Conservation (phyloP, 441 rosid genomes). For the Daphne laureola region DNA sequence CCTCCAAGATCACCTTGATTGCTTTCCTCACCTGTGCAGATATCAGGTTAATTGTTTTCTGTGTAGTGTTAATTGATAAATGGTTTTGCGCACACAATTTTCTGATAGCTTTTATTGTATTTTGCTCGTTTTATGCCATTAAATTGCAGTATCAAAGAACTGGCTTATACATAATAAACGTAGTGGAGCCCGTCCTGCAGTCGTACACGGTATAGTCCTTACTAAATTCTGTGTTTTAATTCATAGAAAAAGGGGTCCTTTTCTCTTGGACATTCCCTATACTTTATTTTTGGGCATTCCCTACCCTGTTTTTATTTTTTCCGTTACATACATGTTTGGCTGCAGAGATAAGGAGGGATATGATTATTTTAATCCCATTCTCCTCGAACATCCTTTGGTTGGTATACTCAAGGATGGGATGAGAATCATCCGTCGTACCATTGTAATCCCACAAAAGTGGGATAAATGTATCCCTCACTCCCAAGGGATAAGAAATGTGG, state of each 20-base stretch:
- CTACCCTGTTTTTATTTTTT: too few species aligned
- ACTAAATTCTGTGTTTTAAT: slow-evolving; percentile 12
- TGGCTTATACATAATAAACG: slow-evolving; percentile 66
- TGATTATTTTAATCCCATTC: too few species aligned
- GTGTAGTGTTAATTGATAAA: not conserved
- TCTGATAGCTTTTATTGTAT: not conserved
- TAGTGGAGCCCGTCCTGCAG: slow-evolving; percentile 94
- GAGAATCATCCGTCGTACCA: too few species aligned
- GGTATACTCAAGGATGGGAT: too few species aligned
- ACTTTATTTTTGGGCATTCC: slow-evolving; percentile 9
- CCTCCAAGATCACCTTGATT: slow-evolving; percentile 98
- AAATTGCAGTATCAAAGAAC: slow-evolving; percentile 84
- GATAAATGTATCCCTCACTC: too few species aligned
- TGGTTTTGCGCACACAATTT: slow-evolving; percentile 3
- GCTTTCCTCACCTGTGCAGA: slow-evolving; percentile 96
- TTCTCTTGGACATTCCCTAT: slow-evolving; percentile 5
- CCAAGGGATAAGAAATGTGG: too few species aligned
- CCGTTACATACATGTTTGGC: too few species aligned
- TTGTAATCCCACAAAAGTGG: too few species aligned
- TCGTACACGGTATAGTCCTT: slow-evolving; percentile 65
- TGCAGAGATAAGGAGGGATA: too few species aligned
- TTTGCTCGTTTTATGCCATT: slow-evolving; percentile 13
- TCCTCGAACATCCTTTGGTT: too few species aligned
- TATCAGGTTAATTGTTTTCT: slow-evolving; percentile 61
- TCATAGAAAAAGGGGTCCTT: not conserved